Evolutionary conservation across 805 yeast species (phyloP), one percentile per base, ranked within the genome.

Genomic region (Suhomyces sp.): DNA sequence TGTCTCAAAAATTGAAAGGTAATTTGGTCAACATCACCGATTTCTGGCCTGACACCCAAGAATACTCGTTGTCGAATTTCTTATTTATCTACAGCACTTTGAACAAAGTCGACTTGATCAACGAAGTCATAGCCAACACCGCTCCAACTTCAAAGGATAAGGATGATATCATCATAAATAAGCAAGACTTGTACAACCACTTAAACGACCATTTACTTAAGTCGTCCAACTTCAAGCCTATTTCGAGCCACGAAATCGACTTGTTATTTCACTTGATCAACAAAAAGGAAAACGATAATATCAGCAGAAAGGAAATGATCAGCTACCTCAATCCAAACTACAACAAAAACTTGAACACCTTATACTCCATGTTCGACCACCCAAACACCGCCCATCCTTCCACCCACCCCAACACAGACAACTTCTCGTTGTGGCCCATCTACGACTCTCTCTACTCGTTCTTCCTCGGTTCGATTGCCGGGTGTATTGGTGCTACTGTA

Each of bases 401-500:
- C 19, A 46, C 46, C 7, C 53, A 54, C 24, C 52, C 53, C 39
- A 62, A 61, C 46, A 60, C 65, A 29, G 79, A 75, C 53, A 75
- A 74, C 61, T 75, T 75, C 51, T 67, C 73, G 8, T 68, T 75
- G 53, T 74, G 77, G 77, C 79, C 79, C 29, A 73, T 75, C 52
- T 74, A 73, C 51, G 96, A 89, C 64, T 89, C 96, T 7, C 78
- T 86, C 51, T 89, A 92, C 71, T 90, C 96, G 53, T 93, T 93
- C 69, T 73, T 87, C 27, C 76, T 93, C 53, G 99, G 99, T 15
- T 90, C 97, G 3, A 79, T 92, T 47, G 98, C 99, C 29, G 99
- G 99, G 53, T 94, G 97, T 60, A 84, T 93, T 69, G 99, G 99
- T 56, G 97, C 99, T n/a, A 89, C 97, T 5, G 89, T 87, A 13